Evolutionary conservation across 78 protist genomes (phyloP), one percentile per base, ranked within the genome.

Genomic region (Paratrimastix pyriformis): DNA sequence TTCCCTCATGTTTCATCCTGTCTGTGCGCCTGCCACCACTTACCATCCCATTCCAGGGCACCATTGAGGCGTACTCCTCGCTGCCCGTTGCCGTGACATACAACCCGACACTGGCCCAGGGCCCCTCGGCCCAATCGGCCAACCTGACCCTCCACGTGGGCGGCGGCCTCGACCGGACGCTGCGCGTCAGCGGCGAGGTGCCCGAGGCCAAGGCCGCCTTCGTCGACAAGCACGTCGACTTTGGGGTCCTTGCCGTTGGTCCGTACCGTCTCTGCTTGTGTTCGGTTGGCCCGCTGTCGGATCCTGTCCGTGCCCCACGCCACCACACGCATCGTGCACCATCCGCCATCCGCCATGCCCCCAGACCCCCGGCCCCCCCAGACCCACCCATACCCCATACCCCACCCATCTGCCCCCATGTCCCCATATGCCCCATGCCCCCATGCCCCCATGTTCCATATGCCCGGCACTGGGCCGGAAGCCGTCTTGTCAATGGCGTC

Each of bases 231-330:
- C n/a, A 4, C 5, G 1, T 82, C 40, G 83, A 77, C 65, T 82
- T 77, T 30, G 82, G 82, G 44, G 3, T 21, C 2, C 24, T 79
- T 11, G 32, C 80, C 40, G 77, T 77, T 37, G 86, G 86, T 11
- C 32, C 72, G n/a, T 4, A 37, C 48, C 48, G 48, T 9, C 7
- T 7, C 48, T 7, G 4, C 48, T 7, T 4, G 24, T 44, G 4
- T 44, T 4, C 48, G 48, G 48, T 4, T 7, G 7, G 48, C 48
- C 48, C 24, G 24, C 48, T 7, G 24, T 9, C 48, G 4, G 24
- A 44, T 7, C 48, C 48, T 7, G 48, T 44, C 48, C 48, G 48
- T 44, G 48, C 48, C 48, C 24, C 48, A 44, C 48, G 48, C 48
- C 48, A 7, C 48, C 48, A 44, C 24, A 7, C 7, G 48, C 24